Evolutionary conservation across 441 rosid species (phyloP), one percentile per base, ranked within the genome.

Genomic region (Bocquillonia castaneifolia): DNA sequence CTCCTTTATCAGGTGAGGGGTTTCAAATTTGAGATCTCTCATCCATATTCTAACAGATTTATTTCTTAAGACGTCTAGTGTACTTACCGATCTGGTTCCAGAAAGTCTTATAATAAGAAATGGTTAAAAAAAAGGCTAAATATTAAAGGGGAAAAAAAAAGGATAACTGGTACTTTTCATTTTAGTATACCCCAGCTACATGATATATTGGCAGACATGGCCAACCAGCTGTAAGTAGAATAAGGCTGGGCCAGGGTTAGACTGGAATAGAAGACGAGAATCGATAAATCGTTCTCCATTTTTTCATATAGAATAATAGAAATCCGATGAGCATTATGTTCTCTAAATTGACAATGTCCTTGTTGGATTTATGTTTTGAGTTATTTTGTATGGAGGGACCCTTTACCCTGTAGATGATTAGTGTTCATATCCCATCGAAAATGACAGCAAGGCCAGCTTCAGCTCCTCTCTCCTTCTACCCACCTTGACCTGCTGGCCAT

Each of bases 391-490:
- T 37, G 14, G 12, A 23, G 44, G 80, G 63, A 40, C 36, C 76
- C 66, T 14, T 39, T 51, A 29, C 10, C 51, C 70, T 32, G 56
- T 23, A 44, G 26, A 68, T 65, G 67, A 75, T 63, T 48, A 64
- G 48, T 59, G 54, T 18, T 51, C 52, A 62, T 48, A 67, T 70
- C 59, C 52, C 6, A 58, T 34, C 56, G 60, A 62, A 54, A 71
- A 58, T 74, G 74, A 71, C 74, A 63, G 70, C 50, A 68, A 80
- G 47, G 53, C 64, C 69, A 62, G 83, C 52, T 68, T 72, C 71
- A 55, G 52, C 55, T 59, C 63, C 72, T 60, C 47, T 62, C 71
- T 53, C 63, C 31, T 55, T 64, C 77, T 50, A 44, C 60, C 70
- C 64, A 34, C 63, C 34, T 56, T 53, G 55, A 47, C 69, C 60